These are phyloP conservation scores for Carex sylvatica DNA, from an alignment of 202 grass and related monocot species.

Conservation along the genomic window DNA sequence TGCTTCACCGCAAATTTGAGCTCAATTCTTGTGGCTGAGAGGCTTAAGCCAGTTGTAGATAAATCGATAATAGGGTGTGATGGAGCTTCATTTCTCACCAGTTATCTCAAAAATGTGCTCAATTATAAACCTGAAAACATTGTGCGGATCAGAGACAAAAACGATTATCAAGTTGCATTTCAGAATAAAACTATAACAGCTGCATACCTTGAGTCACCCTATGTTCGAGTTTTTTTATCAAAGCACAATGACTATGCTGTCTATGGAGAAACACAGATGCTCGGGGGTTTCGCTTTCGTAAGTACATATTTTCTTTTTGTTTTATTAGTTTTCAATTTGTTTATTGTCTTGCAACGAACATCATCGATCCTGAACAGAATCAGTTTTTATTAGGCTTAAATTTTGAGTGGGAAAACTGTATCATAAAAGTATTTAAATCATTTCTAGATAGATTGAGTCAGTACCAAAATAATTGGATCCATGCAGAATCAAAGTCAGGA, in stretches of 20 bases:
- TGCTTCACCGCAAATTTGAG: slow-evolving; percentile 29
- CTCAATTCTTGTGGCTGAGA: slow-evolving; percentile 28
- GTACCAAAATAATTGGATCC: too few species aligned
- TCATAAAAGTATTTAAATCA: too few species aligned
- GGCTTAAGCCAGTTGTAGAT: slow-evolving; percentile 6
- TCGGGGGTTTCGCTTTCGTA: slow-evolving; percentile 23
- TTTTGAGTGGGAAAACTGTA: too few species aligned
- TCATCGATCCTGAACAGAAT: background rate
- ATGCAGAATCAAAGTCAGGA: too few species aligned
- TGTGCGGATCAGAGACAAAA: background rate
- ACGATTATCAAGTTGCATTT: slow-evolving; percentile 11
- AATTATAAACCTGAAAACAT: slow-evolving; percentile 14
- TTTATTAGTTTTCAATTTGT: background rate
- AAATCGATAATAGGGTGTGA: slow-evolving; percentile 17
- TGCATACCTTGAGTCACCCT: slow-evolving; percentile 23
- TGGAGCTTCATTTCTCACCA: background rate
- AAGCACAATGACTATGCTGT: slow-evolving; percentile 17
- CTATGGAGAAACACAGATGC: slow-evolving; percentile 25
- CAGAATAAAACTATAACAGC: slow-evolving; percentile 10
- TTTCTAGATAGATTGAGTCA: too few species aligned
- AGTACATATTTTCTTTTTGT: background rate
- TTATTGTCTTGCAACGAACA: background rate
- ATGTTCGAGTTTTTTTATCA: slow-evolving; percentile 23
- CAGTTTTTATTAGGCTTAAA: background rate
- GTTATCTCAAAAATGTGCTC: slow-evolving; percentile 20